Conservation (phyloP, 768 basidiomycete species). For the Kwoniella bestiolae region DNA sequence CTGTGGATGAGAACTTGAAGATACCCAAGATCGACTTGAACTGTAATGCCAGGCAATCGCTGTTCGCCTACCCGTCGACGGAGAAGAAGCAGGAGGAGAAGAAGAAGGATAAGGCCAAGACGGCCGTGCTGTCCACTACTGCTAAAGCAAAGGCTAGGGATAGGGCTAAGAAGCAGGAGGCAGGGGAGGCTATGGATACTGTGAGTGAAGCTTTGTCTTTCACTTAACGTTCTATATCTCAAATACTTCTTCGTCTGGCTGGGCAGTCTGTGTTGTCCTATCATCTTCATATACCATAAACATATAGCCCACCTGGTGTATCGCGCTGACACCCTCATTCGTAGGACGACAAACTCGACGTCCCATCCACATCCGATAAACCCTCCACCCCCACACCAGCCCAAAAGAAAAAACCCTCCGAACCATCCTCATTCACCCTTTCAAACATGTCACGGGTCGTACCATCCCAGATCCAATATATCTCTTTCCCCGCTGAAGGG, state of each 20-base stretch:
- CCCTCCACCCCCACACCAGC: slow-evolving; percentile 51
- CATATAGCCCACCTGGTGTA: neutral
- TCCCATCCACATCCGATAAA: slow-evolving; percentile 53
- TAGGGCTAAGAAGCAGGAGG: slow-evolving; percentile 78
- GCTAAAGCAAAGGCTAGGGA: slow-evolving; percentile 95
- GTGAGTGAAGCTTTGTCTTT: slow-evolving; percentile 61
- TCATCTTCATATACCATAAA: neutral
- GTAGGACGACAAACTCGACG: slow-evolving; percentile 69
- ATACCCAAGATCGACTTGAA: slow-evolving; percentile 92
- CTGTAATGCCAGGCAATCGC: slow-evolving; percentile 85
- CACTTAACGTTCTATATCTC: neutral
- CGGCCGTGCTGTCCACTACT: slow-evolving; percentile 94
- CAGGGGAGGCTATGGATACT: slow-evolving; percentile 79
- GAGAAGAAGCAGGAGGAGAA: slow-evolving; percentile 92
- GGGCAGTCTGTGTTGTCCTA: neutral
- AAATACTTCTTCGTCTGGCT: neutral
- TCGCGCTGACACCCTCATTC: slow-evolving; percentile 7
- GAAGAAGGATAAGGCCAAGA: slow-evolving; percentile 84
- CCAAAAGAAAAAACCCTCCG: slow-evolving; percentile 66
- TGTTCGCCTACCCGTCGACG: slow-evolving; percentile 87
- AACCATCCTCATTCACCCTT: slow-evolving; percentile 74
- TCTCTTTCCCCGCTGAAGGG: slow-evolving; percentile 72
- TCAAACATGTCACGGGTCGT: slow-evolving; percentile 91
- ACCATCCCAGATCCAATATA: slow-evolving; percentile 80
- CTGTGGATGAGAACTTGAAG: slow-evolving; percentile 81